These are phyloP conservation scores for Alternaria brassicicola DNA, from an alignment of 2,329 filamentous ascomycete genomes.

Conservation along the genomic window DNA sequence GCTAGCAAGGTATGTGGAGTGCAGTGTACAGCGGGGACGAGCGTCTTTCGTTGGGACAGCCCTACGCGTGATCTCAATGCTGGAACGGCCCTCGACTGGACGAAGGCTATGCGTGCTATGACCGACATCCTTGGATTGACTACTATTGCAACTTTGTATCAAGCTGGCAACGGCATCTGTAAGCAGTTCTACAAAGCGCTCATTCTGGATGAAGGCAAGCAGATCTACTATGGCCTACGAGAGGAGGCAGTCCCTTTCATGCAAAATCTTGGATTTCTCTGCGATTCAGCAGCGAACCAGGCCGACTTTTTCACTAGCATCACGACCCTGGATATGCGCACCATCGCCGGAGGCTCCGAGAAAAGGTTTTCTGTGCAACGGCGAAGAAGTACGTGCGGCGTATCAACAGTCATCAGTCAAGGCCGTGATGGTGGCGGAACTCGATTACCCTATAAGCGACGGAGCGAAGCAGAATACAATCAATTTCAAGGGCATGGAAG, in stretches of 20 bases:
- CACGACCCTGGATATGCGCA: constrained; percentile 54
- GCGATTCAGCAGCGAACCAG: constrained; percentile 64
- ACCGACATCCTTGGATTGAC: constrained; percentile 57
- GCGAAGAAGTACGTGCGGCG: constrained; percentile 54
- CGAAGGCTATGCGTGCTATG: constrained; percentile 57
- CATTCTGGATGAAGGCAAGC: constrained; percentile 74
- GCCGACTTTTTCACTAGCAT: constrained; percentile 78
- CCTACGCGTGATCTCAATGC: constrained; percentile 46
- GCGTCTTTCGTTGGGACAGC: constrained; percentile 60
- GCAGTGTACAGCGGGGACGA: constrained; percentile 21
- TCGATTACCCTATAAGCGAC: constrained; percentile 60
- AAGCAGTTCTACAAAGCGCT: constrained; percentile 73
- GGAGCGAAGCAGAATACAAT: constrained; percentile 47
- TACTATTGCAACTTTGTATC: constrained; percentile 65
- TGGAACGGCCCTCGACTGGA: constrained; percentile 60
- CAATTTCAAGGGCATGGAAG: constrained; percentile 61
- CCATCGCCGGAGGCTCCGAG: constrained; percentile 49
- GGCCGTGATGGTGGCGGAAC: constrained; percentile 59
- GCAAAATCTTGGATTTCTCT: constrained; percentile 70
- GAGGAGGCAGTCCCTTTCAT: constrained; percentile 67
- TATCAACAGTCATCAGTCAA: constrained; percentile 61
- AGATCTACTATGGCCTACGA: constrained; percentile 74
- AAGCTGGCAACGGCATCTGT: constrained; percentile 58
- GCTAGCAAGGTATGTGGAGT: background rate
- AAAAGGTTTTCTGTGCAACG: constrained; percentile 49